A percentile compares a stretch with the other conserved stretches of the same genome.
Conservation (phyloP, 345 rosid species). For the Gynandropsis gynandra region DNA sequence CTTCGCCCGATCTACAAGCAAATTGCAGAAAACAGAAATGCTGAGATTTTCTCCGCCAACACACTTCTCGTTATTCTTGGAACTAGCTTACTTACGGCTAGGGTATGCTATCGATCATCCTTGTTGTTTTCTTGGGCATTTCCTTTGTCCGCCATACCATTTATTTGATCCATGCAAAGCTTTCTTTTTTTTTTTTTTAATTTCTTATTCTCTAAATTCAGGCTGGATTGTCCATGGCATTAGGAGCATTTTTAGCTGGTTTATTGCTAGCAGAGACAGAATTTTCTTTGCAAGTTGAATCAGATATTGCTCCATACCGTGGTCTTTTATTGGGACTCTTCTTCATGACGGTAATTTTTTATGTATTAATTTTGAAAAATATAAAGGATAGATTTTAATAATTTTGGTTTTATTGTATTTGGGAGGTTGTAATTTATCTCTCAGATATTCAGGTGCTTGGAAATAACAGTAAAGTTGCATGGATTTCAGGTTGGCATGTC, state of each 20-base stretch:
- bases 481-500: conserved; percentile 97
- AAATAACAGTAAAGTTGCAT: conserved; percentile 24
- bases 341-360: conserved; percentile 87
- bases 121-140: conserved; percentile 21
- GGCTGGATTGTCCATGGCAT: conserved; percentile 99
- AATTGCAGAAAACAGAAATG: conserved; percentile 94
- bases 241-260: conserved; percentile 99
- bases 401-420: background rate
- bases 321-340: conserved; percentile 97
- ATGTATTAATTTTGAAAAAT: background rate
- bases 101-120: conserved; percentile 47
- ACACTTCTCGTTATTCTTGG: conserved; percentile 95
- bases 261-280: conserved; percentile 99
- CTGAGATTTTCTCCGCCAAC: conserved; percentile 96
- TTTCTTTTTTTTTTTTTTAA: too few species aligned
- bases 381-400: background rate
- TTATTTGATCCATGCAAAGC: conserved; percentile 5
- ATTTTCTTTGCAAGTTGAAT: conserved; percentile 98
- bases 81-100: conserved; percentile 96
- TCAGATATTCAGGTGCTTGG: conserved; percentile 16
- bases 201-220: conserved; percentile 27
- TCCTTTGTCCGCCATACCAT: background rate
- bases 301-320: conserved; percentile 98
- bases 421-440: conserved; percentile 8
- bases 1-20: conserved; percentile 97